phyloP scores from a whole-genome alignment of 805 yeast species.

The Priceomyces melissophilus region DNA sequence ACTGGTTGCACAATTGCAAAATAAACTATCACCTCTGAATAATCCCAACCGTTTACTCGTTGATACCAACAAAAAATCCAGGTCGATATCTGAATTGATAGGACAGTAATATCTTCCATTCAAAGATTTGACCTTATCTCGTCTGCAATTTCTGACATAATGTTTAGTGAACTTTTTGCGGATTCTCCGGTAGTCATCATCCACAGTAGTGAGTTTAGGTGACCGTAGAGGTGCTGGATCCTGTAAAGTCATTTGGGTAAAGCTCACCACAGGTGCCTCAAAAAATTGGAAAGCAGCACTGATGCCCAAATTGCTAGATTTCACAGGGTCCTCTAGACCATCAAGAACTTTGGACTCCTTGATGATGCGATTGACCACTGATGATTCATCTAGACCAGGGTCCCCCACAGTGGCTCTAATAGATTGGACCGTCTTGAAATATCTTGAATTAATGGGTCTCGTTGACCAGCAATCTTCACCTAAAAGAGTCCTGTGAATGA shows the following conservation, averaged over 20 bases:
- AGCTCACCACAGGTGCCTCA: slow-evolving; percentile 20
- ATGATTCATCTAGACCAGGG: slow-evolving; percentile 28
- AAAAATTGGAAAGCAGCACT: slow-evolving; percentile 34
- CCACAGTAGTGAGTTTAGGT: slow-evolving; percentile 20
- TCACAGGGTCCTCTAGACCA: slow-evolving; percentile 35
- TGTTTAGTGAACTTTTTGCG: slow-evolving; percentile 18
- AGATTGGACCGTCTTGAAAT: slow-evolving; percentile 49
- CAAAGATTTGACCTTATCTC: slow-evolving; percentile 8
- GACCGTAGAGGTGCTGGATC: neutral
- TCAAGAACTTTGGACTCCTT: slow-evolving; percentile 42
- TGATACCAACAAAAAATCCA: slow-evolving; percentile 30
- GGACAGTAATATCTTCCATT: slow-evolving; percentile 10
- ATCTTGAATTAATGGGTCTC: slow-evolving; percentile 32
- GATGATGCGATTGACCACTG: slow-evolving; percentile 24
- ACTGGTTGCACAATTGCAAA: slow-evolving; percentile 47
- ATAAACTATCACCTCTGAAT: slow-evolving; percentile 41
- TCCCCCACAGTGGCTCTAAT: slow-evolving; percentile 50
- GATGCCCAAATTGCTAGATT: slow-evolving; percentile 34
- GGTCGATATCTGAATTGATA: slow-evolving; percentile 3
- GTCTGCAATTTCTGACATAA: neutral
- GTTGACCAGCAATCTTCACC: slow-evolving; percentile 56
- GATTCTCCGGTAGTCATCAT: slow-evolving; percentile 34
- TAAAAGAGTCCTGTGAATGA: slow-evolving; percentile 31
- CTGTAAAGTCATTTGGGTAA: slow-evolving; percentile 6
- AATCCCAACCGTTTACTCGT: slow-evolving; percentile 44